phyloP scores from a whole-genome alignment of 129 eudicot genomes.

The Smallanthus sonchifolius region DNA sequence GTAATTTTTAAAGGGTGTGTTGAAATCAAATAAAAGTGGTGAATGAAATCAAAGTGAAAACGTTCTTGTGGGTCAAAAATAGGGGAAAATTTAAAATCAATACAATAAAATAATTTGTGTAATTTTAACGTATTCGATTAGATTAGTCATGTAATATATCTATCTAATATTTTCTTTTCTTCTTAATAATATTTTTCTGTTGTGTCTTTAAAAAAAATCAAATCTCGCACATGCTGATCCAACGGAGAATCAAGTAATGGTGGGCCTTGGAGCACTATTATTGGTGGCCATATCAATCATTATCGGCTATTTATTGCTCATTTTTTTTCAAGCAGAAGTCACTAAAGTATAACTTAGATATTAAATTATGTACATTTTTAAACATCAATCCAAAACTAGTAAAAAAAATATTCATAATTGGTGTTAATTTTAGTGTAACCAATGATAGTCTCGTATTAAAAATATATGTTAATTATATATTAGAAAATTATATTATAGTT shows the following conservation, averaged over 20 bases:
- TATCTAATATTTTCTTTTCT: too few relatives aligned
- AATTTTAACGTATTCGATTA: too few relatives aligned
- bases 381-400: not conserved
- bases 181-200: too few relatives aligned
- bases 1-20: too few relatives aligned
- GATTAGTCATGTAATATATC: too few relatives aligned
- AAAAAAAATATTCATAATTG: not conserved
- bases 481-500: not conserved
- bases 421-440: not conserved
- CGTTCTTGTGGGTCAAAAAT: too few relatives aligned
- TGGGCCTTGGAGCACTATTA: slow-evolving; percentile 10
- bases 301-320: not conserved
- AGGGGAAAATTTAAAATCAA: too few relatives aligned
- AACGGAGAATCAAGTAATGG: not conserved
- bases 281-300: slow-evolving; percentile 14
- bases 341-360: not conserved
- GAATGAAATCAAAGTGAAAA: too few relatives aligned
- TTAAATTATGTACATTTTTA: not conserved
- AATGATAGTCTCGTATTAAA: not conserved
- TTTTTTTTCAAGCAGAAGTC: not conserved
- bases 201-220: too few relatives aligned
- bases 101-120: too few relatives aligned
- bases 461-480: not conserved
- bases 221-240: not conserved
- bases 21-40: too few relatives aligned